Evolutionary conservation across 805 yeast species (phyloP), one percentile per base, ranked within the genome.

Genomic region (Candida maesae): DNA sequence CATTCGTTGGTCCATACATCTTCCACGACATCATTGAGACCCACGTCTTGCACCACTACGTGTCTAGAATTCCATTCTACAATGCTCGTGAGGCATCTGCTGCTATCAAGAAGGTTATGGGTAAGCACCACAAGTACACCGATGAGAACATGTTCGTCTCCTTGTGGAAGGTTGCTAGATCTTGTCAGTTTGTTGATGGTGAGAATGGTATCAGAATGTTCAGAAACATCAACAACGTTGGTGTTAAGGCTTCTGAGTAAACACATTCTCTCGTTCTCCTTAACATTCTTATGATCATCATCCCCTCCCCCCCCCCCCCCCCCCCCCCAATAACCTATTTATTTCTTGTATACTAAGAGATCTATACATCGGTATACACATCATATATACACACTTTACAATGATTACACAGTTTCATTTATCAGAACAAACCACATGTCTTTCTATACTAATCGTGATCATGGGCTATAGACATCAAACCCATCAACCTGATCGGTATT

Each of bases 11-110:
- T 42, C 73, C 76, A 61, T 77, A 78, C 72, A 70, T 85, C 56
- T 82, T 86, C 79, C 95, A 87, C 65, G 95, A 84, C 62, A 87
- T 87, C 57, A 85, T 86, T 58, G 95, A 87, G 68, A 87, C 95
- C 39, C 95, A 87, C 61, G 95, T 87, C 38, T 72, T 83, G 55
- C 95, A 87, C 68, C 95, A 87, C 66, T 87, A 76, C 63, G 80
- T 77, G 49, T 81, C 90, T 11, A 72, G 95, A 63, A 84, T 87
- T 52, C 95, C 95, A 33, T 86, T 86, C 68, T 87, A 87, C 73
- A 81, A 85, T 53, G 95, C 82, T 20, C 73, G 91, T 61, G 79
- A 77, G 57, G 93, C 84, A 36, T 73, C 86, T 45, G 87, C 68
- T 42, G 91, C 85, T 42, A 81, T 87, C 65, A 79, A 81, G 67